These are phyloP conservation scores for Hypoxylon sp. DNA, from an alignment of 2,329 filamentous ascomycete species.

Conservation along the genomic window DNA sequence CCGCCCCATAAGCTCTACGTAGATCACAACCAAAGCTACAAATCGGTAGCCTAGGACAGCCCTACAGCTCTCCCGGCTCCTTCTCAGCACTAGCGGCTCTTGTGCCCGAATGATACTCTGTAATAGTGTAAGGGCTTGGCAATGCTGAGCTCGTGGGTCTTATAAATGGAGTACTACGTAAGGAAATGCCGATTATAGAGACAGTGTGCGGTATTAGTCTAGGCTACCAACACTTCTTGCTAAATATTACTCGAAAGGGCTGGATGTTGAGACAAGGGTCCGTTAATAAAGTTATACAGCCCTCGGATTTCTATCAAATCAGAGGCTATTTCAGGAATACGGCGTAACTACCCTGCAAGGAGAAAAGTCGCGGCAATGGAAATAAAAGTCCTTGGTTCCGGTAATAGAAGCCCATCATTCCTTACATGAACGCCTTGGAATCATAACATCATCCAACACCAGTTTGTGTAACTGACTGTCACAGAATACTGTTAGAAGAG, in stretches of 20 bases:
- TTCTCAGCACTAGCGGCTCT: slow-evolving; percentile 26
- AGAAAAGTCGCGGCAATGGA: slow-evolving; percentile 1
- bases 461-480: slow-evolving; percentile 8
- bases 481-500: slow-evolving; percentile 9
- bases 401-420: background rate
- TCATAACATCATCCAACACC: background rate
- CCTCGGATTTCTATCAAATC: slow-evolving; percentile 32
- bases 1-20: slow-evolving; percentile 13
- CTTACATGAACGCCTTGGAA: background rate
- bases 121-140: slow-evolving; percentile 36
- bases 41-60: slow-evolving; percentile 18
- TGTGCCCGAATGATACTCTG: slow-evolving; percentile 19
- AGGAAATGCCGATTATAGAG: slow-evolving; percentile 18
- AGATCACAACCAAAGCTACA: slow-evolving; percentile 6
- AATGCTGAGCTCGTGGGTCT: slow-evolving; percentile 34
- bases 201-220: slow-evolving; percentile 12
- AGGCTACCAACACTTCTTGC: background rate
- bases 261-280: slow-evolving; percentile 11
- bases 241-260: slow-evolving; percentile 14
- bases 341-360: background rate
- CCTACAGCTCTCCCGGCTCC: slow-evolving; percentile 18
- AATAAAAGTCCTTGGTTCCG: background rate
- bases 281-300: slow-evolving; percentile 22
- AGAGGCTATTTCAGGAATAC: slow-evolving; percentile 4
- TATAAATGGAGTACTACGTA: slow-evolving; percentile 28